These are phyloP conservation scores for Pinus taeda DNA, from an alignment of 75 land plant species.

Conservation along the genomic window DNA sequence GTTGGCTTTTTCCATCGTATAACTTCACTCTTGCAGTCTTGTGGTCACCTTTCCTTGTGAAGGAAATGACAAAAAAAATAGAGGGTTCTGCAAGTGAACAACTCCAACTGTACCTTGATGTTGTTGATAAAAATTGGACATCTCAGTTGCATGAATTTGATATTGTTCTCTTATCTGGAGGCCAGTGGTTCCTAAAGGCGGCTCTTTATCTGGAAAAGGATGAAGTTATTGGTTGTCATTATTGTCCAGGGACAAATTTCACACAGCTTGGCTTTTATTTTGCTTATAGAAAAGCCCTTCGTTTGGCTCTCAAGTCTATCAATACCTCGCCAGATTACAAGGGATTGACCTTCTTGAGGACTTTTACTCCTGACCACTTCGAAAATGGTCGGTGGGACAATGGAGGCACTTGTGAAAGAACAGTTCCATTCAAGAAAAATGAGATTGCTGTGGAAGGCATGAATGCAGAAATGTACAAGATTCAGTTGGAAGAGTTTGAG, in stretches of 20 bases:
- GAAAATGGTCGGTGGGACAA: constrained; percentile 85
- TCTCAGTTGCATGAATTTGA: constrained; percentile 30
- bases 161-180: constrained; percentile 59
- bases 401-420: constrained; percentile 75
- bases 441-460: constrained; percentile 24
- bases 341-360: constrained; percentile 59
- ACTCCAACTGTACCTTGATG: constrained; percentile 60
- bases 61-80: constrained; percentile 44
- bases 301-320: constrained; percentile 34
- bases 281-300: constrained; percentile 60
- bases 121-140: constrained; percentile 61
- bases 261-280: constrained; percentile 68
- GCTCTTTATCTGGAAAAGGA: constrained; percentile 58
- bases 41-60: constrained; percentile 87
- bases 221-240: constrained; percentile 71
- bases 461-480: constrained; percentile 30
- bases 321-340: constrained; percentile 34
- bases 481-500: constrained; percentile 64
- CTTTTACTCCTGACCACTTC: constrained; percentile 89
- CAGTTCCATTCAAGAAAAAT: constrained; percentile 53
- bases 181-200: constrained; percentile 85
- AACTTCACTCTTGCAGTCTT: constrained; percentile 71
- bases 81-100: constrained; percentile 44
- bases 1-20: constrained; percentile 60
- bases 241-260: constrained; percentile 50